These are phyloP conservation scores for Areca catechu DNA, from an alignment of 176 grass and related monocot species.

Conservation along the genomic window DNA sequence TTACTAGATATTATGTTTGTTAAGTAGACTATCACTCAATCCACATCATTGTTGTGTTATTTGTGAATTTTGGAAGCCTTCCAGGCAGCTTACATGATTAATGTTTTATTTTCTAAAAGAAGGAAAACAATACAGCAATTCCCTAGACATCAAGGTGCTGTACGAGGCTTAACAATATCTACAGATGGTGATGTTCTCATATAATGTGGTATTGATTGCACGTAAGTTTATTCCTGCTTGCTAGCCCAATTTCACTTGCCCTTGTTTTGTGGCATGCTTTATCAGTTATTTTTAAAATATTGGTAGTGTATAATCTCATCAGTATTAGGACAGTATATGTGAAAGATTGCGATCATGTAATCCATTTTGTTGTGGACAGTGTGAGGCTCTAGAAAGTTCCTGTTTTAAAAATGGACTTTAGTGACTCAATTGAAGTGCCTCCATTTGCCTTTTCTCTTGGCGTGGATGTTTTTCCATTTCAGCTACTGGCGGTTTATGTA, in stretches of 20 bases:
- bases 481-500: constrained; percentile 69
- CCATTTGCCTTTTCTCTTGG: no score
- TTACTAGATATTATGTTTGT: no score
- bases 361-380: constrained; percentile 33
- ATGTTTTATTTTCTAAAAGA: constrained; percentile 9
- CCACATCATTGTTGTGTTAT: no score
- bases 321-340: no score
- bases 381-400: constrained; percentile 79
- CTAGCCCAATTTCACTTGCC: constrained; percentile 15
- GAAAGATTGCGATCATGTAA: background rate
- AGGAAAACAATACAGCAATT: constrained; percentile 86
- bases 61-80: no score
- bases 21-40: no score
- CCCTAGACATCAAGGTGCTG: constrained; percentile 77
- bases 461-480: constrained; percentile 8
- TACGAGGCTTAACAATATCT: constrained; percentile 71
- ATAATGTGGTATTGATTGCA: constrained; percentile 90
- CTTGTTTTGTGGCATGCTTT: no score
- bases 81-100: no score
- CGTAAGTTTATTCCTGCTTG: constrained; percentile 38
- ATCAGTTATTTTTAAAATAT: no score
- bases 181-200: constrained; percentile 79
- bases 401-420: constrained; percentile 47
- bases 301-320: no score
- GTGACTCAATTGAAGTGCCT: constrained; percentile 28